Percentiles rank a stretch among this genome's conserved stretches.
Evolutionary conservation across 106 monocot species (phyloP).

Genomic region (Dioscorea zingiberensis): DNA sequence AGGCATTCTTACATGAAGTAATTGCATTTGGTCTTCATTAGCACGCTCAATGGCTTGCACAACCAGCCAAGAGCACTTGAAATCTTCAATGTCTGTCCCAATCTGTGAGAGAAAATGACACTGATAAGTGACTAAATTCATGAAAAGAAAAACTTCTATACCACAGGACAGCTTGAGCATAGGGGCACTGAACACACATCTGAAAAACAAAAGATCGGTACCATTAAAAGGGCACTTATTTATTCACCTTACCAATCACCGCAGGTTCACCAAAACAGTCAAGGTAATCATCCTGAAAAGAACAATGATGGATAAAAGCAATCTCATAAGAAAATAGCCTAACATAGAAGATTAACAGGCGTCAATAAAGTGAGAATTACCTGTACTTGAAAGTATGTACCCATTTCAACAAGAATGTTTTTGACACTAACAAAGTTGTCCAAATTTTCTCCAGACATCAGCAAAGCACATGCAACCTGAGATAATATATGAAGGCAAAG

Average conservation of each 20-base stretch:
- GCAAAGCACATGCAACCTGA: constrained; percentile 94
- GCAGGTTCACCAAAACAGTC: constrained; percentile 98
- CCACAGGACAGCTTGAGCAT: background rate
- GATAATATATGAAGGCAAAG: background rate
- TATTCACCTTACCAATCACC: constrained; percentile 83
- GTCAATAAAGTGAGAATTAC: constrained; percentile 15
- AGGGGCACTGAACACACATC: background rate
- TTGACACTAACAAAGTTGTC: constrained; percentile 60
- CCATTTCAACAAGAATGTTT: constrained; percentile 94
- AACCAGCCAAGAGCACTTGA: constrained; percentile 93
- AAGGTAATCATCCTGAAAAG: constrained; percentile 81
- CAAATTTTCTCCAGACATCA: constrained; percentile 82
- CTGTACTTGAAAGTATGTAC: constrained; percentile 98
- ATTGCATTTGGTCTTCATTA: constrained; percentile 47
- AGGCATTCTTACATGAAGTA: constrained; percentile 42
- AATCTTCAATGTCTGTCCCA: constrained; percentile 97
- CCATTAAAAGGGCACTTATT: too few species aligned
- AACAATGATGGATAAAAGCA: background rate
- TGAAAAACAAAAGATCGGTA: too few species aligned
- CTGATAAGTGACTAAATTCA: background rate
- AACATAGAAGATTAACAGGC: background rate
- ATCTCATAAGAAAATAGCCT: background rate
- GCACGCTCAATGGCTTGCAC: constrained; percentile 81
- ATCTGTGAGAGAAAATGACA: constrained; percentile 35
- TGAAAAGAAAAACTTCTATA: constrained; percentile 1